These are phyloP conservation scores for Pelargonium australe DNA, from an alignment of 441 rosid genomes.

Conservation along the genomic window DNA sequence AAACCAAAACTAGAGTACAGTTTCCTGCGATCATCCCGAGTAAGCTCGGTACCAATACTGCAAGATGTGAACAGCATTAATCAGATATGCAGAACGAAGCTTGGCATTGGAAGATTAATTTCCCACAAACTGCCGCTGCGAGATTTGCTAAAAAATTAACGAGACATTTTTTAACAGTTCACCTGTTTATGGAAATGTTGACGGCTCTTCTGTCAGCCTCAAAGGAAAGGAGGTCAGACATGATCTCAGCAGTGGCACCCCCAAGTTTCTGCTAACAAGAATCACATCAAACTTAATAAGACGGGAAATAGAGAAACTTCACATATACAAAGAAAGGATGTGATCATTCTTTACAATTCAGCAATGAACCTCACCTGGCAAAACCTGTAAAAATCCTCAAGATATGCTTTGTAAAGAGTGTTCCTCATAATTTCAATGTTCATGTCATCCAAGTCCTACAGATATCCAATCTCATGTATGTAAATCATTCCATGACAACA, in stretches of 20 bases:
- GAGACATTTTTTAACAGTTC: conserved; percentile 8
- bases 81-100: conserved; percentile 2
- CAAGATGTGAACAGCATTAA: conserved; percentile 12
- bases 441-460: conserved; percentile 97
- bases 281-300: conserved; percentile 3
- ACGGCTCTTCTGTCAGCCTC: conserved; percentile 98
- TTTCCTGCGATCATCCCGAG: conserved; percentile 93
- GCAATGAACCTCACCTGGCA: conserved; percentile 56
- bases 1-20: conserved; percentile 88
- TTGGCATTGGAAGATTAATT: not conserved
- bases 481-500: not conserved
- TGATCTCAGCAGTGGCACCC: conserved; percentile 90
- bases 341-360: conserved; percentile 10
- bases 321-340: not conserved
- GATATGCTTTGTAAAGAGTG: conserved; percentile 96
- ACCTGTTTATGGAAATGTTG: conserved; percentile 91
- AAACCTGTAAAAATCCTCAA: conserved; percentile 90
- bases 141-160: not conserved
- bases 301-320: conserved; percentile 7
- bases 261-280: conserved; percentile 68
- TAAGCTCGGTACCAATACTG: conserved; percentile 98
- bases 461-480: not conserved
- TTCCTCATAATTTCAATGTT: conserved; percentile 98
- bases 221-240: conserved; percentile 94
- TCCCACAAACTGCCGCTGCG: not conserved